Base-by-base conservation (phyloP, 148 eudicot species). In the Hydrangea macrophylla region DNA sequence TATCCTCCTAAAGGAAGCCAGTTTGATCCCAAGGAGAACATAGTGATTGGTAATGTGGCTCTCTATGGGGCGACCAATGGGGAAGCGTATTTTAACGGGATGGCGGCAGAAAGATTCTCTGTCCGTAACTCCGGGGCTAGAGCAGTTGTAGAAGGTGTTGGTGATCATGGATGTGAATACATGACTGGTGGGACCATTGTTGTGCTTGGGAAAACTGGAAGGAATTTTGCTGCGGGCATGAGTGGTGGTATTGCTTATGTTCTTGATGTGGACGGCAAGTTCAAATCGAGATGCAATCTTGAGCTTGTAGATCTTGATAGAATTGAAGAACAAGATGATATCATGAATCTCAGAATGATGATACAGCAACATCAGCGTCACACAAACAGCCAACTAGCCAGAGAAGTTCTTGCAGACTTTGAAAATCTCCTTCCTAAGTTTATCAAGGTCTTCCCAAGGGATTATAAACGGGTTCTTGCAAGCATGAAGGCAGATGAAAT, bases 151-250 rank as follows among this genome's bases (percentile, higher is more conserved):
- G 99, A 95, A 87, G 99, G 99, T 60, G 96, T 95, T 70, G 99
- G 99, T 35, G 99, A 95, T 72, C 99, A 95, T 72, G 97, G 99
- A 28, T 95, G 99, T 40, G 99, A 95, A 76, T 95, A 95, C 81
- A 95, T 95, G 99, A 95, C 99, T 26, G 99, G 99, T 71, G 99
- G 99, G 54, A 89, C 85, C 22, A 93, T 88, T 48, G 90, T 91
- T 28, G 90, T 95, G 39, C 83, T 95, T 6, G 99, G 99, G 1
- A 87, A 91, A 77, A 91, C 97, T 0, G 99, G 99, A 36, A 83
- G 97, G 70, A 95, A 95, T 74, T 95, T 95, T 78, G 99, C 99
- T 65, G 99, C 99, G 0, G 99, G 99, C 36, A 95, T 95, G 99
- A 95, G 99, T 63, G 99, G 99, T 60, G 99, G 99, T 44, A 55